phyloP scores from a whole-genome alignment of 257 asterid genomes.

The Gynochthodes officinalis region DNA sequence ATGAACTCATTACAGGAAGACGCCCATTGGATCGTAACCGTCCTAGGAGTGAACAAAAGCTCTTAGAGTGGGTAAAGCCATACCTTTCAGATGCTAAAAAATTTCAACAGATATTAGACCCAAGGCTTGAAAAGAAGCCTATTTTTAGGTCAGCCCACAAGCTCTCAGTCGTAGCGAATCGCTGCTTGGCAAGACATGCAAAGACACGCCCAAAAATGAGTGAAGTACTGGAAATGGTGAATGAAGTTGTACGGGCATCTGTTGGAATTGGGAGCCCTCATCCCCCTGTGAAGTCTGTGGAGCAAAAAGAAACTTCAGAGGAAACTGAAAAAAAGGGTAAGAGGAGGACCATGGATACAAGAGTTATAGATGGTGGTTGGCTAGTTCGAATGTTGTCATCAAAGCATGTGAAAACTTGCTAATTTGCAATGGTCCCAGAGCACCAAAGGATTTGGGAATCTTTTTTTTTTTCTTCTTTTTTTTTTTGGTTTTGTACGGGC shows the following conservation, averaged over 20 bases:
- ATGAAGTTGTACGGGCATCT: slow-evolving; percentile 53
- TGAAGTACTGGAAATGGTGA: slow-evolving; percentile 75
- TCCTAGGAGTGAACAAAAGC: slow-evolving; percentile 84
- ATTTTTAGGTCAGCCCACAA: slow-evolving; percentile 68
- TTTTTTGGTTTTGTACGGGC: background rate
- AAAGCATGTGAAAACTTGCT: slow-evolving; percentile 50
- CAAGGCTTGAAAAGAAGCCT: slow-evolving; percentile 63
- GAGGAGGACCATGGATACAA: slow-evolving; percentile 45
- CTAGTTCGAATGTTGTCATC: slow-evolving; percentile 51
- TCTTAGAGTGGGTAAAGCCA: slow-evolving; percentile 79
- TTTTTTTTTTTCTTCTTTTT: background rate
- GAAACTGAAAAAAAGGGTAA: slow-evolving; percentile 42
- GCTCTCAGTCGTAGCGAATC: slow-evolving; percentile 83
- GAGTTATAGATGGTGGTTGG: slow-evolving; percentile 54
- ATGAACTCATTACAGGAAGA: slow-evolving; percentile 88
- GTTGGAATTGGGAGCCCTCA: slow-evolving; percentile 44
- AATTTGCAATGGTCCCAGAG: slow-evolving; percentile 11
- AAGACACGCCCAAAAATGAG: slow-evolving; percentile 94
- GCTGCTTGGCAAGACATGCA: slow-evolving; percentile 66
- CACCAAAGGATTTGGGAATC: background rate
- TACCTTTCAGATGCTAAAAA: slow-evolving; percentile 70
- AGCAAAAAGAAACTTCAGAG: slow-evolving; percentile 19
- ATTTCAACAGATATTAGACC: slow-evolving; percentile 77
- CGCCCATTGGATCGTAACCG: slow-evolving; percentile 82
- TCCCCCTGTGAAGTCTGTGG: slow-evolving; percentile 37